A percentile compares a stretch with the other conserved stretches of the same genome.
Conservation (phyloP, 192 early-diverging fungal species). For the Backusella morwellensis region DNA sequence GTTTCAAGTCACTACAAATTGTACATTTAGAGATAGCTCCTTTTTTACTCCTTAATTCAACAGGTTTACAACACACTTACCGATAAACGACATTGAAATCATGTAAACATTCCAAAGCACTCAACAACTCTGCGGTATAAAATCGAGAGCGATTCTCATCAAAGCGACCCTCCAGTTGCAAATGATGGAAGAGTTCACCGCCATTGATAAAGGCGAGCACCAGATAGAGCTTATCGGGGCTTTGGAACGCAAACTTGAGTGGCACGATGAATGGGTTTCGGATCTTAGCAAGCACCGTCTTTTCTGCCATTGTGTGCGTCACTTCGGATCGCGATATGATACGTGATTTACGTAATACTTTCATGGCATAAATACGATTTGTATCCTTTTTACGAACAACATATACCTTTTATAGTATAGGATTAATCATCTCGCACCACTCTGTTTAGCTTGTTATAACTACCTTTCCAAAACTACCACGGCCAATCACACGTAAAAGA, state of each 20-base stretch:
- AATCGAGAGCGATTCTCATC: constrained; percentile 87
- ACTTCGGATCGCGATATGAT: constrained; percentile 93
- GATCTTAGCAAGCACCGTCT: constrained; percentile 86
- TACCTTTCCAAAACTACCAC: constrained; percentile 97
- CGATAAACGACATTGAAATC: constrained; percentile 84
- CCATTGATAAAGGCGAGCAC: constrained; percentile 95
- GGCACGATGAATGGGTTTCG: constrained; percentile 93
- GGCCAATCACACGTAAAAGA: constrained; percentile 92
- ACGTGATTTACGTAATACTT: constrained; percentile 90
- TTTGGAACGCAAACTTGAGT: constrained; percentile 94
- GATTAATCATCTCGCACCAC: not conserved
- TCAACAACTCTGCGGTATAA: constrained; percentile 91
- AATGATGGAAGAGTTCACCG: constrained; percentile 95
- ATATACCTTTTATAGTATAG: constrained; percentile 54
- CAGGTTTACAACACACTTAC: constrained; percentile 33
- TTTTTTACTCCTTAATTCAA: not conserved
- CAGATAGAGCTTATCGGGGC: constrained; percentile 91
- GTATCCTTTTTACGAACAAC: constrained; percentile 92
- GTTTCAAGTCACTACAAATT: constrained; percentile 79
- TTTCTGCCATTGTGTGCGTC: constrained; percentile 91
- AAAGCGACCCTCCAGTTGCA: constrained; percentile 87
- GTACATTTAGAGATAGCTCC: not conserved
- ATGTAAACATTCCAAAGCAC: constrained; percentile 91
- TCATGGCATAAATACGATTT: constrained; percentile 96
- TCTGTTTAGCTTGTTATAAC: not conserved